A percentile compares a stretch with the other conserved stretches of the same genome.
phyloP scores from a whole-genome alignment of 805 yeast species.

The Cyberlindnera maclurae region DNA sequence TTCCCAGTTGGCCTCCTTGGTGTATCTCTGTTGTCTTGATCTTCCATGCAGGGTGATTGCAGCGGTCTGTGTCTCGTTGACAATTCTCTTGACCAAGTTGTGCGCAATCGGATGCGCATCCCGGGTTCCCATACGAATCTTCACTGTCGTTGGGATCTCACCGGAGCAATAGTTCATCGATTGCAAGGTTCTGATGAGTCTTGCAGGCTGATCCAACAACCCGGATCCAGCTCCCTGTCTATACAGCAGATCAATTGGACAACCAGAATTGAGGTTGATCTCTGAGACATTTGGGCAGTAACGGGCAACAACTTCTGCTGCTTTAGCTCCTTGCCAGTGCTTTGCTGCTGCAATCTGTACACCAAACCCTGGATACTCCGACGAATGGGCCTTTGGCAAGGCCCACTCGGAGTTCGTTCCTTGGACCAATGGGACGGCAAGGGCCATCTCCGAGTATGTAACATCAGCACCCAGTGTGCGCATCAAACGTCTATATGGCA shows the following conservation, averaged over 20 bases:
- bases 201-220: conserved; percentile 80
- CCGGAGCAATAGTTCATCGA: conserved; percentile 87
- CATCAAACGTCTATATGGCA: conserved; percentile 93
- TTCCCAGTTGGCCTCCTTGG: conserved; percentile 88
- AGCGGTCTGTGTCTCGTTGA: conserved; percentile 75
- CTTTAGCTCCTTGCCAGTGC: conserved; percentile 90
- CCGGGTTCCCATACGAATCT: conserved; percentile 85
- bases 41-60: conserved; percentile 95
- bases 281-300: conserved; percentile 63
- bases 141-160: conserved; percentile 88
- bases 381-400: conserved; percentile 75
- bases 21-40: conserved; percentile 92
- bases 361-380: conserved; percentile 85
- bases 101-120: conserved; percentile 89
- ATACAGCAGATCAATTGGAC: conserved; percentile 93
- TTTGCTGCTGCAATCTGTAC: conserved; percentile 89
- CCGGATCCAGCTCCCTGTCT: conserved; percentile 96
- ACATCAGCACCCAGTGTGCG: conserved; percentile 84
- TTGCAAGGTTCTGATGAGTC: conserved; percentile 67
- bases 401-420: conserved; percentile 98
- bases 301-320: conserved; percentile 69
- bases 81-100: conserved; percentile 58
- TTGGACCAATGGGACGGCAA: conserved; percentile 75
- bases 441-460: conserved; percentile 94
- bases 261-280: conserved; percentile 89